Percentiles rank a stretch among this genome's conserved stretches.
Conservation (phyloP, 2,329 filamentous ascomycete species). For the Xylariaceae sp. region DNA sequence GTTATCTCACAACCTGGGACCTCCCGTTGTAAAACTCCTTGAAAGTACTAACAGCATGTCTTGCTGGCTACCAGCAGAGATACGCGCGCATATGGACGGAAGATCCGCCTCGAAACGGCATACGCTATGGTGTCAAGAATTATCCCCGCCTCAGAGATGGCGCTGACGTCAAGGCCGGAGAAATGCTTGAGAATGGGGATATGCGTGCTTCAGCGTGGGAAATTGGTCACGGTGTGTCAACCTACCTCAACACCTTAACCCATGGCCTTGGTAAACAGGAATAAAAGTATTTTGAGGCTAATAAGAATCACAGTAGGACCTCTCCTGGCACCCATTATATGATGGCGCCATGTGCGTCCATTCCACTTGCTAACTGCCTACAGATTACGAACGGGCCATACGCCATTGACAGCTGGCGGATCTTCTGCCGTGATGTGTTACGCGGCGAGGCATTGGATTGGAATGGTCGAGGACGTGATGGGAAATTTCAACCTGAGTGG, state of each 20-base stretch:
- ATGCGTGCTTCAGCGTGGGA: slow-evolving; percentile 62
- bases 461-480: slow-evolving; percentile 54
- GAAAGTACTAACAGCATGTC: too few species aligned
- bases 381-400: slow-evolving; percentile 74
- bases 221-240: slow-evolving; percentile 59
- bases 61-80: slow-evolving; percentile 41
- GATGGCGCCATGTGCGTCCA: too few species aligned
- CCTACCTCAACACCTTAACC: too few species aligned
- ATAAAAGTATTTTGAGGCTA: too few species aligned
- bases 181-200: slow-evolving; percentile 1
- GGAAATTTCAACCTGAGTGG: slow-evolving; percentile 80
- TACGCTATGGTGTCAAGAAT: slow-evolving; percentile 51
- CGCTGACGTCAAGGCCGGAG: slow-evolving; percentile 28
- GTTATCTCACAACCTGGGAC: too few species aligned
- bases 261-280: too few species aligned
- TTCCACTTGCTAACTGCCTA: too few species aligned
- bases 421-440: slow-evolving; percentile 82
- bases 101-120: slow-evolving; percentile 57
- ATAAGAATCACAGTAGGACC: too few species aligned
- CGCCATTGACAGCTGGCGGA: slow-evolving; percentile 85
- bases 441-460: slow-evolving; percentile 64
- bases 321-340: too few species aligned
- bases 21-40: too few species aligned
- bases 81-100: slow-evolving; percentile 69
- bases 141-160: slow-evolving; percentile 37